These are phyloP conservation scores for Nidula microcarpa DNA, from an alignment of 768 basidiomycete species.

Conservation along the genomic window DNA sequence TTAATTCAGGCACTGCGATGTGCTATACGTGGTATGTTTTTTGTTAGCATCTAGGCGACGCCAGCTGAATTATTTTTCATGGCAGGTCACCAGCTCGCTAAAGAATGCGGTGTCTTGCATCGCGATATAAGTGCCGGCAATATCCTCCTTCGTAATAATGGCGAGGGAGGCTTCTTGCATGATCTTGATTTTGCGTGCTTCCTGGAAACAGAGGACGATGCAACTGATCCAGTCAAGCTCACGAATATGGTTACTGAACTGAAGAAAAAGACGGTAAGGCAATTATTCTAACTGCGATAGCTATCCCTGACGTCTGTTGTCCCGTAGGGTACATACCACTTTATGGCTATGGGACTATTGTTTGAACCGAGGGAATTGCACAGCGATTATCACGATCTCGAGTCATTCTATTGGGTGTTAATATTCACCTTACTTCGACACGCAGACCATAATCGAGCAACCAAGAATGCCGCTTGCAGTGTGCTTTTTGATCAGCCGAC, in stretches of 20 bases:
- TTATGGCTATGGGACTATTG: neutral
- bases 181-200: neutral
- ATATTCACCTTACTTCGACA: neutral
- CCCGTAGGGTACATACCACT: neutral
- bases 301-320: neutral
- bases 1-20: too few species aligned
- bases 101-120: neutral
- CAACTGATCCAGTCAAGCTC: neutral
- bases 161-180: neutral
- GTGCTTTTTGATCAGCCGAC: neutral
- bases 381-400: neutral
- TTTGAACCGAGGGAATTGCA: neutral
- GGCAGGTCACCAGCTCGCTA: neutral
- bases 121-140: slow-evolving; percentile 2
- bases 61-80: too few species aligned
- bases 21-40: too few species aligned
- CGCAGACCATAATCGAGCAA: neutral
- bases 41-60: too few species aligned
- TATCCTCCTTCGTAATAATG: neutral
- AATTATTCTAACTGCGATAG: neutral
- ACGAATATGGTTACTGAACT: neutral
- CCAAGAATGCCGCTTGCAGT: neutral
- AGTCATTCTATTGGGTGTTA: neutral
- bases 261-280: neutral
- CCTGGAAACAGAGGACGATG: neutral